Base-by-base conservation (phyloP, 108 stramenopile species). In the Chaetoceros tenuissimus region DNA sequence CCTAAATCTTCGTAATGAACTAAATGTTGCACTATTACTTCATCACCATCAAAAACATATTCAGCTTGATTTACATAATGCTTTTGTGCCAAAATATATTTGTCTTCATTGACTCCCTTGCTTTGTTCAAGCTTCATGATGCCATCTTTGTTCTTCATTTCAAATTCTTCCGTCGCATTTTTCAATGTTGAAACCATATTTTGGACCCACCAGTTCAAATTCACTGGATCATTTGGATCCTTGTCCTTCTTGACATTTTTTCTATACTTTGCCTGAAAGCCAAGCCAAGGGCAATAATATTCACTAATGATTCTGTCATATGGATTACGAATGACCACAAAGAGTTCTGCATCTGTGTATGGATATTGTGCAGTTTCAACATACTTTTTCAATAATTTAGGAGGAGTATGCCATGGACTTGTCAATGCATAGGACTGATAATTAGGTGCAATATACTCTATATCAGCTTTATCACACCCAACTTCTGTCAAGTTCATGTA, bases 301-400 rank as follows among this genome's bases (percentile, higher is more conserved):
- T 78, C 77, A 30, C 64, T 66, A 34, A 78, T 28, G 29, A 78
- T 48, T 22, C 77, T 69, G 24, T 66, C 61, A 51, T 78, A 78
- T 23, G 77, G 77, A 55, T 78, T 78, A 2, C 77, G 72, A 46
- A 78, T 60, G 20, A 78, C 65, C 2, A 56, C 46, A 63, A 78
- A 78, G 0, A 67, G 21, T 49, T 60, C 56, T 0, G 68, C 67
- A 53, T 51, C 48, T 17, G 29, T 24, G 45, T 78, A 78, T 17
- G 60, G 67, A 46, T 23, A 51, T 52, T n/a, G 31, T 17, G 19
- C 24, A 20, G 46, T n/a, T 1, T 24, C 2, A 1, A 16, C 24
- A 20, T 57, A 25, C 30, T 19, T 24, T 26, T 28, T 18, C 0
- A 68, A 40, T 16, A 46, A 17, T 48, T 54, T 46, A 2, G 67